Conservation (phyloP, 176 grass and related monocot genomes). For the Panicum miliaceum region DNA sequence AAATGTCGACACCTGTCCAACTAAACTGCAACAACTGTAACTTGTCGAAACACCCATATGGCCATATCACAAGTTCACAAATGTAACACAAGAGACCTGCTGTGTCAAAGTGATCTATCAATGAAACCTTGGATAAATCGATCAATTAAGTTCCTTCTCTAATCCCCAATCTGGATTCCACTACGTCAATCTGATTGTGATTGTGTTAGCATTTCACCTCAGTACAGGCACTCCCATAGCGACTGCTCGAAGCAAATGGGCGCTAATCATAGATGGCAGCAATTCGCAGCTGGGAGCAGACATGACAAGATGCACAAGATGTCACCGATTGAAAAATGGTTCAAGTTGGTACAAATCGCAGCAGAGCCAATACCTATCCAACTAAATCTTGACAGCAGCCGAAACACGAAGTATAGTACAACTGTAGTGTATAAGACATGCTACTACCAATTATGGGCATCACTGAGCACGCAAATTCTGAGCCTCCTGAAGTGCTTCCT, state of each 20-base stretch:
- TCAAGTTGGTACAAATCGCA: conserved; percentile 4
- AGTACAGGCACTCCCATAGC: not conserved
- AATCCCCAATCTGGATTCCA: not conserved
- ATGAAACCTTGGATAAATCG: not conserved
- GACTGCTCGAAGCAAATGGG: not conserved
- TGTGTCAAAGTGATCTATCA: not conserved
- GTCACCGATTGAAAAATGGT: conserved; percentile 17
- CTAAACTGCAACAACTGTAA: no score
- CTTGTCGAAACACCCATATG: no score
- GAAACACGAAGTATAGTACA: conserved; percentile 37
- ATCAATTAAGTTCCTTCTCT: not conserved
- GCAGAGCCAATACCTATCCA: conserved; percentile 23
- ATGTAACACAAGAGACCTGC: not conserved
- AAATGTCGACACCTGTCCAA: no score
- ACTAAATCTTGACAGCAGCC: conserved; percentile 25
- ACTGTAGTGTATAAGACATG: conserved; percentile 30
- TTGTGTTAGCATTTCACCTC: not conserved
- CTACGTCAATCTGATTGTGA: not conserved
- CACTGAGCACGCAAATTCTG: conserved; percentile 49
- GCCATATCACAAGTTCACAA: not conserved
- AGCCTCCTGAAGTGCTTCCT: conserved; percentile 67
- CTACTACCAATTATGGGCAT: conserved; percentile 41
- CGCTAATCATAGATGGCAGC: not conserved
- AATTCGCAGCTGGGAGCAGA: not conserved
- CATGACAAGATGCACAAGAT: conserved; percentile 5